A percentile compares a stretch with the other conserved stretches of the same genome.
phyloP scores from a whole-genome alignment of 768 basidiomycete species.

The Suillus discolor region DNA sequence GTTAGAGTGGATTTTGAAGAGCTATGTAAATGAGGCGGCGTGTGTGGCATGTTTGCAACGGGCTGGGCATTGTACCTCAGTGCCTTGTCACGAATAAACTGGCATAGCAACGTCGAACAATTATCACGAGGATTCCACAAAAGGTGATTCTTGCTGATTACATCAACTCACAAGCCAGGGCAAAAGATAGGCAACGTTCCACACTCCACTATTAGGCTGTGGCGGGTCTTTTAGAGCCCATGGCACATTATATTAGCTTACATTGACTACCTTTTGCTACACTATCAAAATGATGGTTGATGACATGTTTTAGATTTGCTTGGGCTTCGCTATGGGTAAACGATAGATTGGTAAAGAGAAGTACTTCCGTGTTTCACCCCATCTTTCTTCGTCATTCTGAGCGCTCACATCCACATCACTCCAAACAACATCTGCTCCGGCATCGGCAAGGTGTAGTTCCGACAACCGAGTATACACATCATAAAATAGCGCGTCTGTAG shows the following conservation, averaged over 20 bases:
- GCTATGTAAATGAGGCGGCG: background rate
- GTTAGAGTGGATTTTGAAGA: background rate
- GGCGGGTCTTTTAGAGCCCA: background rate
- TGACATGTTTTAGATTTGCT: slow-evolving; percentile 10
- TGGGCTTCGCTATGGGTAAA: slow-evolving; percentile 52
- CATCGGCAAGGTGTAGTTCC: slow-evolving; percentile 81
- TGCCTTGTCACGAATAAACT: background rate
- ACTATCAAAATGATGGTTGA: background rate
- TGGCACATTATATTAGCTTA: background rate
- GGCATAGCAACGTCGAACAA: slow-evolving; percentile 6
- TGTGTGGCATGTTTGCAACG: background rate
- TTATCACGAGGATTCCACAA: background rate
- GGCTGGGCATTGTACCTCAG: background rate
- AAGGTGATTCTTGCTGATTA: background rate
- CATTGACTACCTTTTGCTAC: background rate
- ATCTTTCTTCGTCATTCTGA: slow-evolving; percentile 53
- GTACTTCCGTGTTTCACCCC: slow-evolving; percentile 78
- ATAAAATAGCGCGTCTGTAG: slow-evolving; percentile 77
- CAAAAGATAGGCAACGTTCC: background rate
- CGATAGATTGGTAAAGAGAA: slow-evolving; percentile 78
- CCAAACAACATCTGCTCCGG: slow-evolving; percentile 84
- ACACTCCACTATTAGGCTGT: background rate
- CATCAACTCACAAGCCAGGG: background rate
- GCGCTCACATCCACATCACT: slow-evolving; percentile 71
- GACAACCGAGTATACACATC: slow-evolving; percentile 88